Evolutionary conservation across 106 monocot species (phyloP), one percentile per base, ranked within the genome.

Genomic region (Allium cepa): DNA sequence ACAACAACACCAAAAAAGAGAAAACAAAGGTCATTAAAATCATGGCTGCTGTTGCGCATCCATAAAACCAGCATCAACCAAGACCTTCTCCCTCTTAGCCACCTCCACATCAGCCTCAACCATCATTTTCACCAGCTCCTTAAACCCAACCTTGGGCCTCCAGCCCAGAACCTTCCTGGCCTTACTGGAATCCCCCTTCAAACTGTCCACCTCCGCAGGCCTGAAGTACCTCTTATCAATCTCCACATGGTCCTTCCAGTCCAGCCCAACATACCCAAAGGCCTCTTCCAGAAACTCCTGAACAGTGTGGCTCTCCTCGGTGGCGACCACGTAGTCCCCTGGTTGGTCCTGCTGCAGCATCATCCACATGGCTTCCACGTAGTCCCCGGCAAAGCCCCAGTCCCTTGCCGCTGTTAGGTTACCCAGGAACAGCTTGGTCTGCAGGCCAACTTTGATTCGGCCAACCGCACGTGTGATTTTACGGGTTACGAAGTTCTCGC

Each of bases 321-420:
- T 97, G 10, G 96, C 96, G 36, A 97, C 96, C 8, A 97, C 92
- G 50, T 89, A 97, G 62, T 97, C 96, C 46, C 72, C 84, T 1
- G 96, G 84, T 77, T 89, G 60, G 3, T 87, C 92, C 86, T 82
- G 92, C 88, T 97, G 96, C 62, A 97, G 77, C 92, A 97, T 97
- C 70, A 92, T 72, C 96, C 96, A 97, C 96, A 97, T 97, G 0
- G 96, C 96, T 84, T 97, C 92, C 2, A 97, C 96, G 56, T 97
- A 97, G 47, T 97, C 96, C 7, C 92, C 96, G 7, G 96, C 96
- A 61, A 89, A 97, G 3, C 96, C 96, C 96, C 96, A 97, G 55
- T 97, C 96, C 17, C 96, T 59, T 17, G 96, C 79, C 11, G 96
- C 92, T 0, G 88, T 76, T n/a, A 97, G 76, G 53, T 97, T 97